These are phyloP conservation scores for Talinum fruticosum DNA, from an alignment of 148 eudicot species.

Conservation along the genomic window DNA sequence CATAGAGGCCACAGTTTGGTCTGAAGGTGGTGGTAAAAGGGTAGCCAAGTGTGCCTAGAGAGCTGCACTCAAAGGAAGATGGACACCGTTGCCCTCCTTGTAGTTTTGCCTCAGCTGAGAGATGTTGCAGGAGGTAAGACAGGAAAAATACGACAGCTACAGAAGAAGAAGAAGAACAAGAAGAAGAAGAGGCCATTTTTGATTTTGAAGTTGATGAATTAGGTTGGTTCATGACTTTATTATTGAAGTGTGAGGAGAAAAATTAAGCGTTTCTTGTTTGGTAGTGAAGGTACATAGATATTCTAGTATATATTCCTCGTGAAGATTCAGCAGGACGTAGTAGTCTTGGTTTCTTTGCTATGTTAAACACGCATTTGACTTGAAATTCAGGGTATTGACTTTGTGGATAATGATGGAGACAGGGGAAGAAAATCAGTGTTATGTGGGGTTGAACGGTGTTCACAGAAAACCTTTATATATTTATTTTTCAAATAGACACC, in stretches of 20 bases:
- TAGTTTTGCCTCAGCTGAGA: constrained; percentile 16
- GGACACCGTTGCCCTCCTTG: constrained; percentile 24
- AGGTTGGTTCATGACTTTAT: not conserved
- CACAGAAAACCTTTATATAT: no score
- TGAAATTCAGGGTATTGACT: constrained; percentile 19
- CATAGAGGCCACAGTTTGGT: constrained; percentile 32
- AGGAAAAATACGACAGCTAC: constrained; percentile 5
- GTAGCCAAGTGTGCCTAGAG: constrained; percentile 11
- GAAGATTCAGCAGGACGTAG: not conserved
- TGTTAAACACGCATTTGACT: constrained; percentile 32
- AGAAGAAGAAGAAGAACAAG: constrained; percentile 6
- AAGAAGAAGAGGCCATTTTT: constrained; percentile 20
- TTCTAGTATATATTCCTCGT: not conserved
- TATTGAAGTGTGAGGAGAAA: not conserved
- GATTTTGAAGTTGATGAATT: not conserved
- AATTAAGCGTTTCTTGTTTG: not conserved
- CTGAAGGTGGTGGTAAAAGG: constrained; percentile 31
- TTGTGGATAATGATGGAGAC: constrained; percentile 16
- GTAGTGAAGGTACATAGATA: not conserved
- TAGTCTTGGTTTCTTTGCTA: constrained; percentile 2
- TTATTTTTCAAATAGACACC: no score
- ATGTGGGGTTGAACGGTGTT: not conserved
- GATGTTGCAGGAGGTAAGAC: constrained; percentile 6
- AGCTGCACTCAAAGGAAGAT: constrained; percentile 28
- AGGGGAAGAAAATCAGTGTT: not conserved